Evolutionary conservation across 768 basidiomycete species (phyloP).

Genomic region (Naganishia antarctica): DNA sequence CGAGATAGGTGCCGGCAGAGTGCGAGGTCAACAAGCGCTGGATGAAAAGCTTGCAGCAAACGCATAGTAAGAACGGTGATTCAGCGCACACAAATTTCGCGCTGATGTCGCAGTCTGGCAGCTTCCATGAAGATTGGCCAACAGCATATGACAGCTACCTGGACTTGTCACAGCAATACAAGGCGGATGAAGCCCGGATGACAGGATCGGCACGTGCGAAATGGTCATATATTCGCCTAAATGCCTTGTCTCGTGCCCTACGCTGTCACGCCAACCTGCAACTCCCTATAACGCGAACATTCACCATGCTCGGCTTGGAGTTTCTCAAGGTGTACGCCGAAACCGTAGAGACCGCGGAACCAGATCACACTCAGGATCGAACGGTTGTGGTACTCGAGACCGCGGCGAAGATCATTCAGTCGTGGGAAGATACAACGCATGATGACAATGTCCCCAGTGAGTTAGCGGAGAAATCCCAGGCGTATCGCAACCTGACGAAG

Average conservation of each 20-base stretch:
- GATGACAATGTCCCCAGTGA: not conserved
- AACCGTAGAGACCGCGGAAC: not conserved
- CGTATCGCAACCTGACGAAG: too few species aligned
- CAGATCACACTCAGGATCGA: too few species aligned
- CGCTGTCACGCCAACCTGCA: constrained; percentile 19
- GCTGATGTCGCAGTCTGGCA: not conserved
- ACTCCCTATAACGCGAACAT: not conserved
- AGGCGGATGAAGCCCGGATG: constrained; percentile 17
- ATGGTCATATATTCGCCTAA: constrained; percentile 19
- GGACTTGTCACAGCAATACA: constrained; percentile 18
- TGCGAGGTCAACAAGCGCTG: constrained; percentile 77
- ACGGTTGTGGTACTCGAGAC: not conserved
- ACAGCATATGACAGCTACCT: constrained; percentile 19
- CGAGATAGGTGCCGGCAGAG: constrained; percentile 74
- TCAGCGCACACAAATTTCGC: not conserved
- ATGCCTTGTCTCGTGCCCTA: constrained; percentile 20
- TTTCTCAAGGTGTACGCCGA: constrained; percentile 14
- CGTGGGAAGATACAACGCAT: not conserved
- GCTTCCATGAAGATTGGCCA: constrained; percentile 13
- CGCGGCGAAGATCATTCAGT: not conserved
- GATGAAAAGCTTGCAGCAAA: constrained; percentile 82
- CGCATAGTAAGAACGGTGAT: constrained; percentile 67
- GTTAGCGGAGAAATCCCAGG: not conserved
- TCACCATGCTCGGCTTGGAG: constrained; percentile 22
- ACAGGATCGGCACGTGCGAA: not conserved